Conservation (phyloP, 2,329 filamentous ascomycete genomes). For the Aspergillus alliaceus region DNA sequence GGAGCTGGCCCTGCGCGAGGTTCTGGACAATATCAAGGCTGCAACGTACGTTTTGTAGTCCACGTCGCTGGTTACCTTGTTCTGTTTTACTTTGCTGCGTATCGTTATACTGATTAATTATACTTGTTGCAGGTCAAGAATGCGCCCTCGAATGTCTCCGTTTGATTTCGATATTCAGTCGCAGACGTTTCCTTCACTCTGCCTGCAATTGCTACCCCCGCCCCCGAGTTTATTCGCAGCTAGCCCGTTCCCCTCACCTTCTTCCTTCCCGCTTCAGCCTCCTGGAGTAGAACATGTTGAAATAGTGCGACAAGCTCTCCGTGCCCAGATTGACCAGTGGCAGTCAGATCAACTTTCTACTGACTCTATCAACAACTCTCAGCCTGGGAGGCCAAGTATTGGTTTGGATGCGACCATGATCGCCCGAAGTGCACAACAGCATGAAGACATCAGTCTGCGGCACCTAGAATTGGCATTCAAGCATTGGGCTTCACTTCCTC, state of each 20-base stretch:
- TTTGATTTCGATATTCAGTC: slow-evolving; percentile 82
- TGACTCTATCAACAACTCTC: slow-evolving; percentile 41
- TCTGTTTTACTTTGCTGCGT: slow-evolving; percentile 9
- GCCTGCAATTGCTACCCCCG: slow-evolving; percentile 74
- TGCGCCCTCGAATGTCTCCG: slow-evolving; percentile 45
- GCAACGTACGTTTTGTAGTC: slow-evolving; percentile 64
- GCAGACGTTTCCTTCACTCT: slow-evolving; percentile 82
- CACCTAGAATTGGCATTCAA: slow-evolving; percentile 77
- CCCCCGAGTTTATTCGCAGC: slow-evolving; percentile 81
- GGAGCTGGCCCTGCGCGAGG: slow-evolving; percentile 79
- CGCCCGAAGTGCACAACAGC: slow-evolving; percentile 53
- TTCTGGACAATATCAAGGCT: slow-evolving; percentile 77
- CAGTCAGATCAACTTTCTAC: slow-evolving; percentile 48
- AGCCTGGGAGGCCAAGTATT: slow-evolving; percentile 38
- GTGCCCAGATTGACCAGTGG: slow-evolving; percentile 67
- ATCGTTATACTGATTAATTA: slow-evolving; percentile 5
- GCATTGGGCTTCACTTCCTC: slow-evolving; percentile 69
- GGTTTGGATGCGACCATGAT: slow-evolving; percentile 37
- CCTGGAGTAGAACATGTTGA: slow-evolving; percentile 73
- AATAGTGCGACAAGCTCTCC: slow-evolving; percentile 67
- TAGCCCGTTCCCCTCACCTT: slow-evolving; percentile 72
- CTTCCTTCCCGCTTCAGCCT: slow-evolving; percentile 78
- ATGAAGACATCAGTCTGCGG: slow-evolving; percentile 69
- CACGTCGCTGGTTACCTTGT: not conserved
- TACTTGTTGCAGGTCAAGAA: slow-evolving; percentile 40